Conservation (phyloP, 495 filamentous ascomycete genomes). For the Cercophora scortea region DNA sequence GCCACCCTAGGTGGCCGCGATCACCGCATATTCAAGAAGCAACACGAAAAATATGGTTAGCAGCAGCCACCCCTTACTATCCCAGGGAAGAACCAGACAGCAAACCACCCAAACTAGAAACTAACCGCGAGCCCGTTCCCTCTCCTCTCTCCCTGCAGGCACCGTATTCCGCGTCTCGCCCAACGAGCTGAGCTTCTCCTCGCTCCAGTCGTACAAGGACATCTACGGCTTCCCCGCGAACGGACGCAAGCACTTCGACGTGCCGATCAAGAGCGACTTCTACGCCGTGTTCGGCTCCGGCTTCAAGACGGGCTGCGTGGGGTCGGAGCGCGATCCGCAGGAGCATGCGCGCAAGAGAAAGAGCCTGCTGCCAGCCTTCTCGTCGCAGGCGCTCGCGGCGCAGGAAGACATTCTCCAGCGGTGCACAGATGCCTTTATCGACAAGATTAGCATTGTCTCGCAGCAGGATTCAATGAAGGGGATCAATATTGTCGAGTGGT, state of each 20-base stretch:
- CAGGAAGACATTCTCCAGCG: not conserved
- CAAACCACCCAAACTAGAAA: no score
- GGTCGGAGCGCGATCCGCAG: not conserved
- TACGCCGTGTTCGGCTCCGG: not conserved
- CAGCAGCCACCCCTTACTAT: no score
- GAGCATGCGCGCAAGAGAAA: not conserved
- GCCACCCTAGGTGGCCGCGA: no score
- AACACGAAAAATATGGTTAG: no score
- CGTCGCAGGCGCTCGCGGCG: not conserved
- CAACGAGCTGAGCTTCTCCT: not conserved
- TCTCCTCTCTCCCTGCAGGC: not conserved
- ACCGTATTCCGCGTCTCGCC: not conserved
- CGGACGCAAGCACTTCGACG: no score
- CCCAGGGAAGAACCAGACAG: no score
- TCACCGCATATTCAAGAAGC: no score
- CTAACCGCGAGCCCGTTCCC: no score
- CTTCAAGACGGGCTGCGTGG: not conserved
- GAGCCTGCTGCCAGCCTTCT: not conserved
- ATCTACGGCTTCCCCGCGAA: not conserved
- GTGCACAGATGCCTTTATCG: not conserved
- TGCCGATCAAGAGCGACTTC: not conserved
- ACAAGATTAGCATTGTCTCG: not conserved
- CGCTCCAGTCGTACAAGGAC: not conserved
- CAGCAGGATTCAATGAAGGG: no score
- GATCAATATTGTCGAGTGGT: not conserved